A percentile compares a stretch with the other conserved stretches of the same genome.
phyloP scores from a whole-genome alignment of 139 green algal species.

The Chlorella sp. region DNA sequence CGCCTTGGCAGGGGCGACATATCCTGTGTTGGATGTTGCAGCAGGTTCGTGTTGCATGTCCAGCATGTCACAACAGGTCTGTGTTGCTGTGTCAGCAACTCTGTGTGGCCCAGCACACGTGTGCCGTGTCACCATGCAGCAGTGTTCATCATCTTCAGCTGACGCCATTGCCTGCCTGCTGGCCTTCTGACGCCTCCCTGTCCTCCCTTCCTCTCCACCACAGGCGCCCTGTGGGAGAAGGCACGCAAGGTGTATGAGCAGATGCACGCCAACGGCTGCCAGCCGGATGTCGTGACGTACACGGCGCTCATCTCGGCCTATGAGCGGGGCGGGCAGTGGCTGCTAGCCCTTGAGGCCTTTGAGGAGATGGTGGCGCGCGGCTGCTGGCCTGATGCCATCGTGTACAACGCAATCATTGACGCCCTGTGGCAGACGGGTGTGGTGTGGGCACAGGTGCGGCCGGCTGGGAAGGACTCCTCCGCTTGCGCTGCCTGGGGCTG shows the following conservation, averaged over 20 bases:
- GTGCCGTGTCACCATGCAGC: too few relatives aligned
- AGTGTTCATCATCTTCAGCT: too few relatives aligned
- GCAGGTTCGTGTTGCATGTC: too few relatives aligned
- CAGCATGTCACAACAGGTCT: too few relatives aligned
- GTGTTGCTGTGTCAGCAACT: too few relatives aligned
- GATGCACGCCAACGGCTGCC: conserved; percentile 63
- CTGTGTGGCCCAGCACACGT: too few relatives aligned
- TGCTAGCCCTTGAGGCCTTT: conserved; percentile 47
- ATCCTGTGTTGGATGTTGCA: too few relatives aligned
- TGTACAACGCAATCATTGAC: conserved; percentile 85
- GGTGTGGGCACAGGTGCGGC: conserved; percentile 36
- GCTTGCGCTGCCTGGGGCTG: conserved; percentile 40
- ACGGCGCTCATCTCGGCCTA: conserved; percentile 77
- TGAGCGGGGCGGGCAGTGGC: conserved; percentile 65
- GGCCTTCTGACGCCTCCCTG: neutral
- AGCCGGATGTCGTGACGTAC: conserved; percentile 83
- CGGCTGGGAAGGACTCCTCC: too few relatives aligned
- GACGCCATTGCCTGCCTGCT: too few relatives aligned
- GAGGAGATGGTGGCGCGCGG: conserved; percentile 42
- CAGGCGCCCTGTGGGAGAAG: conserved; percentile 67
- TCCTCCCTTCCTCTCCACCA: neutral
- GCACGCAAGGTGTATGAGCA: conserved; percentile 67
- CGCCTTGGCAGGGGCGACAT: too few relatives aligned
- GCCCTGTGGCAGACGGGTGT: conserved; percentile 77
- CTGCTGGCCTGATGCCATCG: conserved; percentile 69